Base-by-base conservation (phyloP, 495 filamentous ascomycete genomes). In the Acidiella bohemica region DNA sequence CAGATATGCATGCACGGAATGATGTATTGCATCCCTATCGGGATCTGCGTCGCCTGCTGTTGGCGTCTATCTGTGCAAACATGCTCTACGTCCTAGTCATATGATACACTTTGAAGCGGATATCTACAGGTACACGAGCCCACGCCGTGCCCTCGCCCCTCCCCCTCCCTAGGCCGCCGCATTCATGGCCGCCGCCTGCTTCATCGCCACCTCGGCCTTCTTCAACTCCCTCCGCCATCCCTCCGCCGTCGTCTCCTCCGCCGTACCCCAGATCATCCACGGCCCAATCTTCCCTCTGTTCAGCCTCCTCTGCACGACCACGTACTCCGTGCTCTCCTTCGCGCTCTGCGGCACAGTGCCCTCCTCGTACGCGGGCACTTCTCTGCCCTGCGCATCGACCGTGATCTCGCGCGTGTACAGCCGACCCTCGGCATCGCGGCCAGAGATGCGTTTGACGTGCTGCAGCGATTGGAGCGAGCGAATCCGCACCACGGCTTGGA, bases 251-350 rank as follows among this genome's bases (percentile, higher is more conserved):
- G 72, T 80, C 51, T 78, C 68, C 45, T 68, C 62, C 26, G 72
- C 58, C 25, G 73, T 76, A 18, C 85, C 85, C 76, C 84, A 81
- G 33, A 93, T 54, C 55, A 67, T 71, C 87, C 87, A 95, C 10
- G 68, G 67, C 26, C 58, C 59, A 29, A 75, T 67, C 46, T 66
- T 51, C 37, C 72, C 80, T 2, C 64, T 64, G 60, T 70, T 59
- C 34, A 77, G 56, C 18, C 59, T 48, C 51, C 68, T 67, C 62
- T 84, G 81, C 16, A 93, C 51, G 4, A 88, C 80, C n/a, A 95
- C 17, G 52, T 92, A 79, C 65, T 95, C 87, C 1, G 63, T 59
- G 41, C 80, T 65, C 42, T 78, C 74, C 50, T 73, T 75, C 56
- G 20, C 30, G n/a, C 71, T 53, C 13, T 47, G 39, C 13, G 52